Evolutionary conservation across 768 basidiomycete genomes (phyloP), one percentile per base, ranked within the genome.

Genomic region (Tylopilus plumbeoviolaceoides): DNA sequence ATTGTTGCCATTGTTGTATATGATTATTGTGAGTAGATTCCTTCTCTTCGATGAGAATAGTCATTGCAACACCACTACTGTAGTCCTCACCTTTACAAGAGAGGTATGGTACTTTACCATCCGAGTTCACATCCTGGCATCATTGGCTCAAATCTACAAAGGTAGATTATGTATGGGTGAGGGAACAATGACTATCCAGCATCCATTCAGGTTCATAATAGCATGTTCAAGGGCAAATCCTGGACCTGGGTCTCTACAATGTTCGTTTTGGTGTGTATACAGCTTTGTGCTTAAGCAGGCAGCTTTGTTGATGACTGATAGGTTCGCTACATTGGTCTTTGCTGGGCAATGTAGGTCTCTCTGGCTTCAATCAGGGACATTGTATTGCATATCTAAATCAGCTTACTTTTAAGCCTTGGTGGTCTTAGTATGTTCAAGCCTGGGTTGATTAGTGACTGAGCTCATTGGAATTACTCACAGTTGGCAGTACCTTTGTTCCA

Each of bases 121-220:
- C 8, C 0, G 0, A 3, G 15, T 20, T 18, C 6, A 2, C 5
- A 23, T 23, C 23, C 23, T 23, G 5, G 23, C 5, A 23, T 15
- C 1, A 11, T 21, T 51, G 33, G 50, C 8, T 10, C 12, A 15
- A 14, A 33, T 2, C 11, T n/a, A 6, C 14, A 27, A 42, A 61
- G 60, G 12, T 61, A 48, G 48, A 58, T 1, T 62, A 58, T 43
- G 31, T 61, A 20, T 62, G 60, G 60, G 60, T 61, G 1, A 36
- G 58, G 35, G 23, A 35, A 5, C 11, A 47, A 7, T 10, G 10
- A 12, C 14, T 7, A 30, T 17, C 1, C 8, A 17, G n/a, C 18
- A 7, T 2, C 5, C 7, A 18, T 33, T 11, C 0, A 2, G 7
- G 14, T n/a, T 8, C 1, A 17, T 51, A 9, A 51, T 8, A 9